Evolutionary conservation across 345 rosid genomes (phyloP).

Genomic region (Brassica juncea): DNA sequence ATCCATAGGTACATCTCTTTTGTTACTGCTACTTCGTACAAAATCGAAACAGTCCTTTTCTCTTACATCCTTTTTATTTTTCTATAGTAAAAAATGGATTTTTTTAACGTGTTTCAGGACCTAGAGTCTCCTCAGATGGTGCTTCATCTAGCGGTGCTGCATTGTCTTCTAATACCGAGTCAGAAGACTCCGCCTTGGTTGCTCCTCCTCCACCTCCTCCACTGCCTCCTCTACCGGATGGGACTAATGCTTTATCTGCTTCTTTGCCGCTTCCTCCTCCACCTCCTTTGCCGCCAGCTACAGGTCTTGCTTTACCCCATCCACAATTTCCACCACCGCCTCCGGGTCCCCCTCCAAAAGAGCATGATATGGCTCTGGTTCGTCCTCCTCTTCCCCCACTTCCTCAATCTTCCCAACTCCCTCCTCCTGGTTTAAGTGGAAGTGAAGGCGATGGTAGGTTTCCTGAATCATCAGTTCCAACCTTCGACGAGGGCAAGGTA

Average conservation of each 20-base stretch:
- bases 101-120: slow-evolving; percentile 51
- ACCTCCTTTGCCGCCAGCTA: slow-evolving; percentile 74
- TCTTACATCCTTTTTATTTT: slow-evolving; percentile 21
- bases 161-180: slow-evolving; percentile 58
- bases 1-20: slow-evolving; percentile 54
- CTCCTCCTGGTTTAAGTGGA: slow-evolving; percentile 58
- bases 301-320: slow-evolving; percentile 62
- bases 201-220: slow-evolving; percentile 50
- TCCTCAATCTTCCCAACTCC: slow-evolving; percentile 59
- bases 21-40: background rate
- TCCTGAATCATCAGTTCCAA: slow-evolving; percentile 45
- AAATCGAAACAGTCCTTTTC: slow-evolving; percentile 6
- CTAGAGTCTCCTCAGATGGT: slow-evolving; percentile 70
- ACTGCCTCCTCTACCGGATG: slow-evolving; percentile 76
- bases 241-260: slow-evolving; percentile 43
- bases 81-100: background rate
- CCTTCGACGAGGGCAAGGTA: slow-evolving; percentile 55
- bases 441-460: slow-evolving; percentile 47
- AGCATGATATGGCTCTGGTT: slow-evolving; percentile 50
- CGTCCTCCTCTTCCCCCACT: slow-evolving; percentile 63
- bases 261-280: slow-evolving; percentile 91
- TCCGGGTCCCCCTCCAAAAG: slow-evolving; percentile 86
- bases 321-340: slow-evolving; percentile 82
- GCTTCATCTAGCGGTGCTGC: slow-evolving; percentile 64
- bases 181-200: slow-evolving; percentile 60